Evolutionary conservation across 768 basidiomycete species (phyloP), one percentile per base, ranked within the genome.

Genomic region (Lactifluus echinatus): DNA sequence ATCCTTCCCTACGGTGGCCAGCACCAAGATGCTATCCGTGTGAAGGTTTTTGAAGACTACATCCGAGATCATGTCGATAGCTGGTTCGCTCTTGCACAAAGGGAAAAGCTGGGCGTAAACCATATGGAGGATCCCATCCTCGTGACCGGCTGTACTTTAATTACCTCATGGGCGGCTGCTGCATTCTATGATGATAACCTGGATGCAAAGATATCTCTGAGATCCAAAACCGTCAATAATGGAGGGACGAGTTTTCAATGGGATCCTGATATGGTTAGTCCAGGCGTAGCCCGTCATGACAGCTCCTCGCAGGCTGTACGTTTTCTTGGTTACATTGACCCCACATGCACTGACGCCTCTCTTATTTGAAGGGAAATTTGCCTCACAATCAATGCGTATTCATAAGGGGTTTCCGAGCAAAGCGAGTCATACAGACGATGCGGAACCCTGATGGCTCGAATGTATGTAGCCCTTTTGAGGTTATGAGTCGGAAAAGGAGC

Each of bases 341-440:
- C 14, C 1, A 7, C 36, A 12, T 36, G 4, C 28, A 5, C 15
- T 37, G n/a, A 19, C 45, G 14, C 46, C 12, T 8, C 23, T 21
- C 0, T 7, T 19, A 19, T 17, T n/a, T 14, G 33, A 14, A 19
- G 14, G n/a, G 23, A 1, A 24, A 33, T 5, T 15, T 33, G 23
- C 11, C n/a, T 4, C 42, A 23, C 15, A 55, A 56, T 31, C 57
- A 58, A 5, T 58, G 57, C 6, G 39, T 58, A 8, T 58, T 58
- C 36, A 40, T 58, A 21, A 46, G 37, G n/a, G 57, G 57, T 14
- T 58, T 47, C n/a, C 52, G 57, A 10, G 52, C 57, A 3, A 58
- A 55, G 12, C 49, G 56, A 15, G n/a, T 33, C 15, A 43, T 44
- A 37, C 43, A 51, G 8, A 36, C 40, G 12, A 8, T 8, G 10